Evolutionary conservation across 345 rosid genomes (phyloP).

Genomic region (Eucalyptus erythrocorys): DNA sequence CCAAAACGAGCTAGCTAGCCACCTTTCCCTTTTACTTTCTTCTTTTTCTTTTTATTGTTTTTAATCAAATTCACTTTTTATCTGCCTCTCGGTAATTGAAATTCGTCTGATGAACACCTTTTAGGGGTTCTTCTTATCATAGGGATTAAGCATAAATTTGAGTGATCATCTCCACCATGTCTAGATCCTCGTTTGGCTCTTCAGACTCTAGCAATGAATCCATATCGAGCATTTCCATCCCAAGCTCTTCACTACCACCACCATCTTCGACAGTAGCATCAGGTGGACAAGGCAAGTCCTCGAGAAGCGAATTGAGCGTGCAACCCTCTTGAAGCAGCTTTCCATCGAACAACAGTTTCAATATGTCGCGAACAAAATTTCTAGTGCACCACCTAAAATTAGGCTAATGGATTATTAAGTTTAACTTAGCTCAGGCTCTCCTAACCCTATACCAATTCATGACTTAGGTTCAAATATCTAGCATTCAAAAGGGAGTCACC

Average conservation of each 20-base stretch:
- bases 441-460: too few relatives aligned
- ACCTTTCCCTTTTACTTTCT: neutral
- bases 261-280: conserved; percentile 3
- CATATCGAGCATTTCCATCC: conserved; percentile 3
- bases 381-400: too few relatives aligned
- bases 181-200: conserved; percentile 30
- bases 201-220: conserved; percentile 2
- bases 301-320: conserved; percentile 59
- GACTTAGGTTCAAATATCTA: too few relatives aligned
- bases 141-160: conserved; percentile 3
- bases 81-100: neutral
- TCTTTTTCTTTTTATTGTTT: neutral
- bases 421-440: too few relatives aligned
- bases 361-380: too few relatives aligned
- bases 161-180: conserved; percentile 53
- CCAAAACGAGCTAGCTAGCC: neutral
- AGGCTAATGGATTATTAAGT: too few relatives aligned
- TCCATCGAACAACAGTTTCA: conserved; percentile 51
- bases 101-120: neutral
- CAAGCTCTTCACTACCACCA: conserved; percentile 5
- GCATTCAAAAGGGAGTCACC: too few relatives aligned
- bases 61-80: neutral
- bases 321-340: conserved; percentile 47
- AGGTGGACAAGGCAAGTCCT: conserved; percentile 28
- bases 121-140: neutral